Evolutionary conservation across 192 early-diverging fungal genomes (phyloP), one percentile per base, ranked within the genome.

Genomic region (Coemansia sp.): DNA sequence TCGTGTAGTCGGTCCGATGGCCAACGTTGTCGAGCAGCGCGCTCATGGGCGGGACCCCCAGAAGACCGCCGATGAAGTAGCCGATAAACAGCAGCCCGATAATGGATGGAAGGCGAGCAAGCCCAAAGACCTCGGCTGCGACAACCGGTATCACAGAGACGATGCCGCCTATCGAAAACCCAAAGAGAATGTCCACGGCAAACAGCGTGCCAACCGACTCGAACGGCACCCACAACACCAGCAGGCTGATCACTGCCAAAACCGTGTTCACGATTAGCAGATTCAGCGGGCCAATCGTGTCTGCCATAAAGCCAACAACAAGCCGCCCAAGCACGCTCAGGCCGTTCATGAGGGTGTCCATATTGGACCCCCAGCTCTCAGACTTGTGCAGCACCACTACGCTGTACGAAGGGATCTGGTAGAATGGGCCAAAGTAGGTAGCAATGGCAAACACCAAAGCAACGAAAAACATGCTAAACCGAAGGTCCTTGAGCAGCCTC

Each of bases 351-450:
- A 83, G 56, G 28, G 75, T 83, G 31, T 75, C 80, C 76, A 83
- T 77, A 42, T 77, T 77, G 30, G 80, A 77, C 10, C 75, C 80
- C 80, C 75, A 83, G 49, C 32, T 64, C 31, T 65, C 65, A 0
- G 80, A 83, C 56, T 82, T 76, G 64, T 77, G 69, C 54, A 77
- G 64, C 32, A 83, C 72, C 0, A 77, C 69, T 20, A 77, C 76
- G 61, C 75, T 77, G 49, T 83, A 77, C 20, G 76, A 77, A 4
- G 80, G 80, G 16, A 83, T 52, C 64, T 77, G 76, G 48, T 67
- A 77, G 57, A 83, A 83, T 42, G 82, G 82, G 36, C 76, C 77
- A 73, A 83, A 83, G 50, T 83, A 83, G 17, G 82, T 56, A 0
- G 75, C 77, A 11, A 76, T 63, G 0, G 61, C 67, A 73, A 83